Percentiles rank a stretch among this genome's conserved stretches.
Evolutionary conservation across 1,284 basidiomycete species (phyloP).

Genomic region (Fomes fomentarius): DNA sequence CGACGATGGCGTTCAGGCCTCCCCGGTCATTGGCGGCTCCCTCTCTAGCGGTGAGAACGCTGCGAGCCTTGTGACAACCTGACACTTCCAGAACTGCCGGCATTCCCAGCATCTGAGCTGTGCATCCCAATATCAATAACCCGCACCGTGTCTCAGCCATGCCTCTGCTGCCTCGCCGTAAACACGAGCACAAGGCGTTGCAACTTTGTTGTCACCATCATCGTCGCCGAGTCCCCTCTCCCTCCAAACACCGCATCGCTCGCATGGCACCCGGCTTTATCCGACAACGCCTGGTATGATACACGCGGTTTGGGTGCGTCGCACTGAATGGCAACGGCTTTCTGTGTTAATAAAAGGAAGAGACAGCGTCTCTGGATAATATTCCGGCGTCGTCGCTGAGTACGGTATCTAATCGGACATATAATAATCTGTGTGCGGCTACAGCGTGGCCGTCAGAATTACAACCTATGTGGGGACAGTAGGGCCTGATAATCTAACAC

Average conservation of each 20-base stretch:
- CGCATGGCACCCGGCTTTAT: background rate
- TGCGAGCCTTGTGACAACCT: constrained; percentile 15
- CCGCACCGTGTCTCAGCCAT: constrained; percentile 4
- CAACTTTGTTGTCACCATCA: constrained; percentile 14
- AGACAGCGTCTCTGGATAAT: constrained; percentile 1
- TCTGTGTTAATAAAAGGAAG: no score
- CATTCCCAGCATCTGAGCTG: constrained; percentile 19
- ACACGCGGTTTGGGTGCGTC: constrained; percentile 24
- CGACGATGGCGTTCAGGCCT: background rate
- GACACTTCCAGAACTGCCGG: constrained; percentile 14
- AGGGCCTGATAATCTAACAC: constrained; percentile 24
- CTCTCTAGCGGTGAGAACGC: constrained; percentile 16
- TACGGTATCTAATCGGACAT: constrained; percentile 21
- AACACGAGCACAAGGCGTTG: constrained; percentile 29
- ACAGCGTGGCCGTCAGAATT: constrained; percentile 21
- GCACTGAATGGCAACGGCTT: constrained; percentile 2
- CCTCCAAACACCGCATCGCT: constrained; percentile 17
- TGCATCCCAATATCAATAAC: constrained; percentile 9
- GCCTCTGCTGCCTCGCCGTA: constrained; percentile 22
- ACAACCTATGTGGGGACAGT: constrained; percentile 24
- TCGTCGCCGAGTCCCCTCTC: constrained; percentile 2
- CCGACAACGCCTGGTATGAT: constrained; percentile 12
- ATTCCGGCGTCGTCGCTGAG: background rate
- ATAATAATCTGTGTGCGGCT: constrained; percentile 25
- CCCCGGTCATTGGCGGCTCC: constrained; percentile 6